A percentile compares a stretch with the other conserved stretches of the same genome.
Conservation (phyloP, 2,329 filamentous ascomycete genomes). For the Cladophialophora exuberans region DNA sequence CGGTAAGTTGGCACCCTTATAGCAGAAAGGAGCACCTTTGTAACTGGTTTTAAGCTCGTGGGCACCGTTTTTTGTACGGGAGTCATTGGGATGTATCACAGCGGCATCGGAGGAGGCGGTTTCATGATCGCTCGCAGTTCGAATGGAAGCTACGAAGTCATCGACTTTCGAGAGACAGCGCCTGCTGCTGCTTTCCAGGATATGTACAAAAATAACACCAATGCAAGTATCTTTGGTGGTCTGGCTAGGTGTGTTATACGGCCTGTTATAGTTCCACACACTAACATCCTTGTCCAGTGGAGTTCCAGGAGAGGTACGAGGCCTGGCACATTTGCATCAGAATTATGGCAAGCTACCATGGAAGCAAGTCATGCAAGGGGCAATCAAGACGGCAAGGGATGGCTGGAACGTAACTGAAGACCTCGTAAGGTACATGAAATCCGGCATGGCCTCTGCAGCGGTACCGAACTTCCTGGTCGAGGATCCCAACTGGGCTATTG, state of each 20-base stretch:
- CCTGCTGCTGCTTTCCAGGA: constrained; percentile 78
- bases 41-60: constrained; percentile 55
- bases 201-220: constrained; percentile 77
- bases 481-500: constrained; percentile 78
- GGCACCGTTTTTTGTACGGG: constrained; percentile 76
- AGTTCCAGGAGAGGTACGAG: constrained; percentile 66
- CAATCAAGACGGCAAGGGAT: constrained; percentile 71
- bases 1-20: constrained; percentile 47
- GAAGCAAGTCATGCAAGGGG: constrained; percentile 72
- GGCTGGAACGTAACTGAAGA: constrained; percentile 77
- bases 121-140: constrained; percentile 79
- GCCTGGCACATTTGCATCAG: constrained; percentile 75
- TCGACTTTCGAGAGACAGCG: constrained; percentile 89
- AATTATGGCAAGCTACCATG: constrained; percentile 66
- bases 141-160: constrained; percentile 77
- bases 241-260: constrained; percentile 58
- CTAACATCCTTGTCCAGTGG: constrained; percentile 47
- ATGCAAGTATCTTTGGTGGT: constrained; percentile 71
- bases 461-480: constrained; percentile 70
- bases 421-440: constrained; percentile 71
- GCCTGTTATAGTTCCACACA: neutral
- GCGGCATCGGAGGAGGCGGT: constrained; percentile 84
- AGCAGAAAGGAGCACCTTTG: neutral
- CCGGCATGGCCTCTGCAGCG: constrained; percentile 46
- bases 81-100: constrained; percentile 75